Conservation (phyloP, 768 basidiomycete genomes). For the Kwoniella shandongensis region DNA sequence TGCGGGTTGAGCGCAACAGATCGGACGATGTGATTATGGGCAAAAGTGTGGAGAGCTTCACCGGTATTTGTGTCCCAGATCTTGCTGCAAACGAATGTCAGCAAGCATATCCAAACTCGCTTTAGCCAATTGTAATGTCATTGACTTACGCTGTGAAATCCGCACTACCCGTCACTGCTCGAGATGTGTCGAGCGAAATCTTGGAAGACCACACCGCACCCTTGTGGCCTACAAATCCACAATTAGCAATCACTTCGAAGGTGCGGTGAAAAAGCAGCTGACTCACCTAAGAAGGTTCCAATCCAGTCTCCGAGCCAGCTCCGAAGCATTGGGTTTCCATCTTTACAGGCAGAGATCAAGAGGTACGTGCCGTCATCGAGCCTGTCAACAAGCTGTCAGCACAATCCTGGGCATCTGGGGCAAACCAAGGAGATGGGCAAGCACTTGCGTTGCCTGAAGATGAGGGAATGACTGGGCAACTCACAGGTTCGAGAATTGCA, state of each 20-base stretch:
- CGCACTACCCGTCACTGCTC: slow-evolving; percentile 88
- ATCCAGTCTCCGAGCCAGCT: slow-evolving; percentile 99
- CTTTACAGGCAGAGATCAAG: slow-evolving; percentile 95
- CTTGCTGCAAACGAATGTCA: slow-evolving; percentile 63
- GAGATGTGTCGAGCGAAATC: slow-evolving; percentile 76
- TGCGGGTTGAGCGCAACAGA: slow-evolving; percentile 81
- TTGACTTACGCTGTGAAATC: slow-evolving; percentile 90
- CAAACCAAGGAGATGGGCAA: too few species aligned
- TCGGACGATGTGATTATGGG: slow-evolving; percentile 97
- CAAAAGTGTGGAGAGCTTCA: slow-evolving; percentile 85
- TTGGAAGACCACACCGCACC: slow-evolving; percentile 98
- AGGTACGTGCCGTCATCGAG: slow-evolving; percentile 76
- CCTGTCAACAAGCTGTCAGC: slow-evolving; percentile 55
- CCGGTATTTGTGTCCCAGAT: slow-evolving; percentile 95
- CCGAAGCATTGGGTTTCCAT: slow-evolving; percentile 95
- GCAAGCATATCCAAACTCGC: too few species aligned
- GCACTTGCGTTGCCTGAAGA: neutral
- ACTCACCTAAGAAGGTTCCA: slow-evolving; percentile 61
- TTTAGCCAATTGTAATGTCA: too few species aligned
- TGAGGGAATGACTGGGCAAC: slow-evolving; percentile 10
- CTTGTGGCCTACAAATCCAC: slow-evolving; percentile 55
- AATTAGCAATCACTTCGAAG: neutral
- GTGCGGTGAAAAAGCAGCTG: neutral
- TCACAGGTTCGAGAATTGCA: slow-evolving; percentile 72
- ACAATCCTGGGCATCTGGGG: too few species aligned